Base-by-base conservation (phyloP, 371 early-diverging fungal species). In the Mucor velutinosus region DNA sequence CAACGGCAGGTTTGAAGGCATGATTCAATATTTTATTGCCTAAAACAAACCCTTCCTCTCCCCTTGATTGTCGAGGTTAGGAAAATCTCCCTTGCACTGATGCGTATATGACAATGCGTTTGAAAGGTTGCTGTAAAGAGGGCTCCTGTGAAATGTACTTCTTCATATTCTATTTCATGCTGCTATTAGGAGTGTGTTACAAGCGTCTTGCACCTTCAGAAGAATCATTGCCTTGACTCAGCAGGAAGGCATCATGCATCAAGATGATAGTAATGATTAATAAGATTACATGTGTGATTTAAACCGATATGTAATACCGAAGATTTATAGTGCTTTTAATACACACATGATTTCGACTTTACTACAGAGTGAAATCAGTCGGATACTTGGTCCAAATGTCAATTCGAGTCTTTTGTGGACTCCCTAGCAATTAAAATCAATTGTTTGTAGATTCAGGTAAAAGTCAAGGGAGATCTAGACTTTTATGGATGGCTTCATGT, bases 1-100 rank as follows among this genome's bases (percentile, higher is more conserved):
- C 27, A 32, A 56, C 70, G 61, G 65, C 70, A 60, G 45, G 41
- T 51, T 43, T 60, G 65, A 70, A 65, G 70, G 47, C 60, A 65
- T 70, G 41, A 64, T 64, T 47, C 53, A 27, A 49, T 30, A 29
- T 12, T 55, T 55, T 30, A 29, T 55, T 25, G 27, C 55, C 55
- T 27, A 55, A 29, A 55, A 17, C 55, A 30, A 19, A 7, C 17
- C 35, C 21, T 49, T 30, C 35, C 21, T 49, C 21, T 49, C 49
- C 23, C 49, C 49, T 49, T 49, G 49, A 49, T 49, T 49, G 19
- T 49, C 49, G 49, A 49, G 7, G 4, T 49, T 21, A 49, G 21
- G 49, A 21, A 49, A n/a, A 49, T 0, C 19, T 43, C 45, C 45
- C 19, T 43, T 19, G 30, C 30, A 30, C 30, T 30, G 30, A 2